Percentiles rank a stretch among this genome's conserved stretches.
Evolutionary conservation across 768 basidiomycete species (phyloP).

Genomic region (Sarcodon sp.): DNA sequence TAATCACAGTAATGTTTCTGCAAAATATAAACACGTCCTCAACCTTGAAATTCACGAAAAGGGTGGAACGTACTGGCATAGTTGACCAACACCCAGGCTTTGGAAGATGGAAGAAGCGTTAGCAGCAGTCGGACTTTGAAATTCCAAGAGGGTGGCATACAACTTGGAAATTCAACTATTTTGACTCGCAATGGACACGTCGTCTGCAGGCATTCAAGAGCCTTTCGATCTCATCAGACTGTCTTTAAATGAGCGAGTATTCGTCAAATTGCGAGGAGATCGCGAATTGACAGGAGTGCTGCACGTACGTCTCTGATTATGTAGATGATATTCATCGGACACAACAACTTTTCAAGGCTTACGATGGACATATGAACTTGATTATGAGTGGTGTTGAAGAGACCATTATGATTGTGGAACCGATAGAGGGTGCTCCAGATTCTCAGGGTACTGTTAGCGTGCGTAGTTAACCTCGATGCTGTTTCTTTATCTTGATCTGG

Average conservation of each 20-base stretch:
- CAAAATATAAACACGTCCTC: conserved; percentile 3
- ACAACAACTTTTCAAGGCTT: conserved; percentile 48
- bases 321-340: conserved; percentile 4
- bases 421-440: conserved; percentile 48
- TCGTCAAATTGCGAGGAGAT: conserved; percentile 94
- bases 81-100: conserved; percentile 10
- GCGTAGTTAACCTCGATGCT: conserved; percentile 6
- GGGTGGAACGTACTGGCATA: conserved; percentile 50
- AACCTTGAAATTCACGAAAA: background rate
- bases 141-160: conserved; percentile 1
- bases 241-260: conserved; percentile 94
- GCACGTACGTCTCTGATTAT: conserved; percentile 52
- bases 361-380: conserved; percentile 99
- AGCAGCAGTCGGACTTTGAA: conserved; percentile 2
- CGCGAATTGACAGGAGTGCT: conserved; percentile 84
- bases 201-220: conserved; percentile 75
- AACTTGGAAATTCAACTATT: conserved; percentile 1
- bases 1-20: conserved; percentile 94
- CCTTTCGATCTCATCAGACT: conserved; percentile 96
- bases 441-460: conserved; percentile 57
- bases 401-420: conserved; percentile 91
- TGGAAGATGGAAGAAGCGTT: conserved; percentile 2
- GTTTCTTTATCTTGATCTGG: background rate
- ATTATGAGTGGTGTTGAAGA: conserved; percentile 97
- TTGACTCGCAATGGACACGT: conserved; percentile 42